Evolutionary conservation across 2,329 filamentous ascomycete species (phyloP).

Genomic region (Fusarium ramigenum): DNA sequence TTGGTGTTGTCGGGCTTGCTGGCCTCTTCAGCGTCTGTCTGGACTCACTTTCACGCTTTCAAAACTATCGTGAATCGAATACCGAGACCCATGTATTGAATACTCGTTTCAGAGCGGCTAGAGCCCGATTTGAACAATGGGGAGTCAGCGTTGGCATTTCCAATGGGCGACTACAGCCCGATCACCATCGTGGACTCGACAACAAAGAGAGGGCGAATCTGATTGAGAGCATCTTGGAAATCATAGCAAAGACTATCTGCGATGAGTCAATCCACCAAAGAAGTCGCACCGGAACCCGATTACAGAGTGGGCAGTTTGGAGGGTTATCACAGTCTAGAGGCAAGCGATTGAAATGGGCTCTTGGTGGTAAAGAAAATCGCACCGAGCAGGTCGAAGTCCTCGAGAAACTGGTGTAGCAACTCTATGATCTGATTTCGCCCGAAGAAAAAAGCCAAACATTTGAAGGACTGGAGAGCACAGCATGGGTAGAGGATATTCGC

Average conservation of each 20-base stretch:
- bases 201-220: accelerated
- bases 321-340: not conserved
- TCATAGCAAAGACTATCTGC: not conserved
- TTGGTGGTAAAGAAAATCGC: not conserved
- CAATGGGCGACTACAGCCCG: accelerated
- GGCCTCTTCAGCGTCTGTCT: slow-evolving; percentile 35
- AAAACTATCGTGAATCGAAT: slow-evolving; percentile 21
- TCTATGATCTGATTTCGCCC: not conserved
- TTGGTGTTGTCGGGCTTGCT: slow-evolving; percentile 12
- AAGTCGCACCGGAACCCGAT: accelerated
- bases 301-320: accelerated
- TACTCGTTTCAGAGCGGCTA: slow-evolving; percentile 16
- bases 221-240: not conserved
- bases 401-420: not conserved
- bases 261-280: accelerated
- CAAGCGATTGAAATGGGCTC: not conserved
- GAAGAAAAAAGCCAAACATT: accelerated
- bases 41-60: slow-evolving; percentile 24
- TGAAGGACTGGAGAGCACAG: accelerated
- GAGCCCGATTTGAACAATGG: slow-evolving; percentile 35
- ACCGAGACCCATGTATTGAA: slow-evolving; percentile 20
- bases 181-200: not conserved
- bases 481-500: not conserved
- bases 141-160: slow-evolving; percentile 32
- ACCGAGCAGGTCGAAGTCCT: not conserved